A percentile compares a stretch with the other conserved stretches of the same genome.
Conservation (phyloP, 2,329 filamentous ascomycete genomes). For the Fusarium tanahbumbuense region DNA sequence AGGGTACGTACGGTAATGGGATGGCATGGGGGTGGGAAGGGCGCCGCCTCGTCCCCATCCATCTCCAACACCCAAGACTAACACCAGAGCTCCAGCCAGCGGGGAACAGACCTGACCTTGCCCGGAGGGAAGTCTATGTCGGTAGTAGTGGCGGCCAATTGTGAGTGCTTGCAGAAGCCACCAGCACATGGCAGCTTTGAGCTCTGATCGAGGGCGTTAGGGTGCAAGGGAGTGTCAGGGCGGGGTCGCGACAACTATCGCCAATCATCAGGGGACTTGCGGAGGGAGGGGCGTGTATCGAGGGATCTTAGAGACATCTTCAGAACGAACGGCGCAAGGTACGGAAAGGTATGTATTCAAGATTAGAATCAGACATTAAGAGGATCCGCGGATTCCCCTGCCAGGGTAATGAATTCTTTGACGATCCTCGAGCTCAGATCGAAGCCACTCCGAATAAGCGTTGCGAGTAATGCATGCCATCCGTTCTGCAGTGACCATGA, state of each 20-base stretch:
- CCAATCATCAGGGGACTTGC: conserved; percentile 43
- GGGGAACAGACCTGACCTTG: conserved; percentile 46
- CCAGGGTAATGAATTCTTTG: conserved; percentile 47
- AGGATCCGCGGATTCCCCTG: conserved; percentile 41
- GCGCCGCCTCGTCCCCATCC: conserved; percentile 25
- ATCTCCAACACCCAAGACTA: conserved; percentile 8
- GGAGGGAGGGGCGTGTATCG: conserved; percentile 39
- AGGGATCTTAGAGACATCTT: conserved; percentile 38
- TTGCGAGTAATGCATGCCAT: conserved; percentile 32
- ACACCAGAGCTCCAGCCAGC: conserved; percentile 25
- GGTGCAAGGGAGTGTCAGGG: conserved; percentile 52
- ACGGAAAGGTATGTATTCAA: conserved; percentile 52
- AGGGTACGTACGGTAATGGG: conserved; percentile 29
- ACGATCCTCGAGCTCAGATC: conserved; percentile 37
- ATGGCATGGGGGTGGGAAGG: conserved; percentile 43
- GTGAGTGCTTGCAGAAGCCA: conserved; percentile 42
- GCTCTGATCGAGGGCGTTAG: conserved; percentile 52
- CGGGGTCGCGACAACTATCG: conserved; percentile 44
- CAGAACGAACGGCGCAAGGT: conserved; percentile 45
- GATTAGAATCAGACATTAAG: conserved; percentile 56
- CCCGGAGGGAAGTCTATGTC: conserved; percentile 45
- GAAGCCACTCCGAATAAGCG: conserved; percentile 35
- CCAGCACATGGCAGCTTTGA: conserved; percentile 53
- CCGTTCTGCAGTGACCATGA: conserved; percentile 31
- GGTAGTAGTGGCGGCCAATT: conserved; percentile 47